Evolutionary conservation across 176 grass and related monocot species (phyloP), one percentile per base, ranked within the genome.

Genomic region (Raddia distichophylla): DNA sequence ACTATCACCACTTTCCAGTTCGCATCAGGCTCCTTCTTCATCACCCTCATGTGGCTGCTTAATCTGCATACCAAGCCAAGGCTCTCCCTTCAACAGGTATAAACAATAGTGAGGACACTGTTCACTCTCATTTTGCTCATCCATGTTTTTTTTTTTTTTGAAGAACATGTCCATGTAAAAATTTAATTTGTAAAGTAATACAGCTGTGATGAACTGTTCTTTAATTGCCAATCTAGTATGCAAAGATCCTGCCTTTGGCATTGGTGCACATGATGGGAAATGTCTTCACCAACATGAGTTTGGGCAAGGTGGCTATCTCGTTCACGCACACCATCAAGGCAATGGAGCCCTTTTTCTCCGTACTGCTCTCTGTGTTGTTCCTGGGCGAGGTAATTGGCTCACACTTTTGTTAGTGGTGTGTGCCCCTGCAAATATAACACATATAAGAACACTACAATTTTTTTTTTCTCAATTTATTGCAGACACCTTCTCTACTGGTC

Each of bases 311-410:
- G 50, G 80, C 96, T 5, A 93, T 99, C 78, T 99, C 96, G 9
- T 99, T 95, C 88, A 99, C 96, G 2, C 93, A 99, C 77, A 99
- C 96, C 49, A 86, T 99, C 82, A 99, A 95, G 83, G 93, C 96
- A 57, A 90, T 93, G 87, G 96, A 99, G 76, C 96, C 93, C 73
- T 95, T 99, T 76, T 99, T 95, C 80, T 93, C 96, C 3, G 91
- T 99, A 37, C 47, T 99, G 37, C 91, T 99, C 71, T 99, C 96
- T 8, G 53, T 90, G 13, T 17, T 99, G n/a, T 93, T 95, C 85
- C 89, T 95, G 40, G 74, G 83, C 10, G 67, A 85, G 96, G 96
- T 99, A 72, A 9, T 64, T 64, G 15, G 22, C 62, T 53, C 47
- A 27, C 15, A 63, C 49, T 34, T 71, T 32, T 1, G 60, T 10